Conservation (phyloP, 345 rosid genomes). For the Durio zibethinus region DNA sequence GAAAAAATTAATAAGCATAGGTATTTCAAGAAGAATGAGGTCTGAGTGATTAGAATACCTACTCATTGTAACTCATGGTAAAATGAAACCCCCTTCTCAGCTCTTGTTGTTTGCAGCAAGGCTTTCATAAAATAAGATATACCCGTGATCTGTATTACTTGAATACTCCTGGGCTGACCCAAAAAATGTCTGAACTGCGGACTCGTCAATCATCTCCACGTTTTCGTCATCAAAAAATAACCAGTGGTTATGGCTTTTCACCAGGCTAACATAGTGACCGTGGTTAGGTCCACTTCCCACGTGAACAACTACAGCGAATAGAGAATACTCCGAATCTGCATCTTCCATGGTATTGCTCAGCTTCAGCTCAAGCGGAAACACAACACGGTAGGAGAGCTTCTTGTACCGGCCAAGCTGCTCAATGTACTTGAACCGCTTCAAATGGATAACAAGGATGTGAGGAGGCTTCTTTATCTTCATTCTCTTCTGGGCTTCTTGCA, state of each 20-base stretch:
- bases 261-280: conserved; percentile 95
- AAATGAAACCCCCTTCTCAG: conserved; percentile 32
- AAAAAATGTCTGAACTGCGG: conserved; percentile 94
- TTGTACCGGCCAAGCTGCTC: conserved; percentile 93
- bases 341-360: conserved; percentile 90
- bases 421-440: conserved; percentile 90
- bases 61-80: conserved; percentile 20
- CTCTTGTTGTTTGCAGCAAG: conserved; percentile 51
- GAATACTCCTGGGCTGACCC: conserved; percentile 96
- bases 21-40: conserved; percentile 21
- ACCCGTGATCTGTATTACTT: conserved; percentile 93
- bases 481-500: conserved; percentile 98
- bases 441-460: conserved; percentile 80
- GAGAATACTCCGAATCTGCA: conserved; percentile 82
- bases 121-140: conserved; percentile 94
- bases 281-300: conserved; percentile 98
- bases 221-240: conserved; percentile 94
- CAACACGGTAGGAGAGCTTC: conserved; percentile 88
- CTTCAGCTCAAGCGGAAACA: conserved; percentile 89
- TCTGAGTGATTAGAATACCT: conserved; percentile 43
- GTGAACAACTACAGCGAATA: conserved; percentile 96
- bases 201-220: conserved; percentile 96
- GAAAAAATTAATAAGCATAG: conserved; percentile 9
- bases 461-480: conserved; percentile 99
- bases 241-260: conserved; percentile 99